Evolutionary conservation across 2,329 filamentous ascomycete genomes (phyloP).

Genomic region (Sphaerulina vaccinii): DNA sequence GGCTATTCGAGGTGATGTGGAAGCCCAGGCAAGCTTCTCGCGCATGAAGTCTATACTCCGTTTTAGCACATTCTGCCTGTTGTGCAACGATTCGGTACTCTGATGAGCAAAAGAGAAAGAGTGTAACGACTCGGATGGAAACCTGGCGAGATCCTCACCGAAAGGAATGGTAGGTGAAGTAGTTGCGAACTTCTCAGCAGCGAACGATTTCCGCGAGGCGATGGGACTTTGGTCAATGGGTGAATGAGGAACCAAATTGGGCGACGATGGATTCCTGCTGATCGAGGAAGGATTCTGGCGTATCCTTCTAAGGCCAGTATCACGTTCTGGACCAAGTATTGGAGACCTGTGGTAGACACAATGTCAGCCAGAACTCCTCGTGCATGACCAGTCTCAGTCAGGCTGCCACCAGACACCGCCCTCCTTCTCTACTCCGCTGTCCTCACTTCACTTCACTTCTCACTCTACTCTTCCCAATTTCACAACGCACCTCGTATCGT

Average conservation of each 20-base stretch:
- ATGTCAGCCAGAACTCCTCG: no score
- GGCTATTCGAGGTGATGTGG: constrained; percentile 71
- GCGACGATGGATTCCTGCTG: constrained; percentile 63
- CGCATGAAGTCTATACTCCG: constrained; percentile 96
- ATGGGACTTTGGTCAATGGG: constrained; percentile 65
- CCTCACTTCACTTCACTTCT: not conserved
- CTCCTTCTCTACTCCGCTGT: not conserved
- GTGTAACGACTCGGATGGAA: constrained; percentile 92
- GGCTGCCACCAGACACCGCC: no score
- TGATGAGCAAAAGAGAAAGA: constrained; percentile 98
- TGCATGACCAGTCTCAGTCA: no score
- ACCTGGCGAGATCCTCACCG: constrained; percentile 84
- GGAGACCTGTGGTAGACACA: no score
- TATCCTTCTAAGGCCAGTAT: constrained; percentile 79
- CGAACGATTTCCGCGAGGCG: constrained; percentile 48
- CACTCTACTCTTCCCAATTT: constrained; percentile 61
- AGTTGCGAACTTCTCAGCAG: constrained; percentile 59
- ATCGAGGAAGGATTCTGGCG: constrained; percentile 62
- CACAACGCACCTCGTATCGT: no score
- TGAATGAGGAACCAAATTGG: constrained; percentile 73
- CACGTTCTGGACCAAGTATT: constrained; percentile 62
- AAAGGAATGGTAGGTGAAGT: constrained; percentile 69
- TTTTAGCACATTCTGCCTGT: constrained; percentile 87
- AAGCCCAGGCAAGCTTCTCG: constrained; percentile 80
- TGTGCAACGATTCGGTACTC: constrained; percentile 79